Evolutionary conservation across 345 rosid genomes (phyloP), one percentile per base, ranked within the genome.

Genomic region (Streptanthus diversifolius): DNA sequence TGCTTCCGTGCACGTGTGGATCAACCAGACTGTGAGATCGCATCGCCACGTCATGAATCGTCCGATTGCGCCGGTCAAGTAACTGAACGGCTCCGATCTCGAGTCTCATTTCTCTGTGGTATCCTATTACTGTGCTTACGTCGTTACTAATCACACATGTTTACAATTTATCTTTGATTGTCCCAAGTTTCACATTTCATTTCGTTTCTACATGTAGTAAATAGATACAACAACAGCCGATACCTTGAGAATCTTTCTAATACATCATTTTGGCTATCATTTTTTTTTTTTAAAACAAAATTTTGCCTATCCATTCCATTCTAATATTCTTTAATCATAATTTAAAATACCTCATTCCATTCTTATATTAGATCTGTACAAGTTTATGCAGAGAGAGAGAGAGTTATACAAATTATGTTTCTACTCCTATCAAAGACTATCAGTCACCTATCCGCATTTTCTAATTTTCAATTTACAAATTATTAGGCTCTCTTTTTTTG

Each of bases 1-100:
- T 52, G 55, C 49, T 33, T 52, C 11, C 40, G 10, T 68, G 70
- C 79, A 75, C 74, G 70, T 68, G 74, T 75, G 73, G 68, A 68
- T 75, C 51, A 52, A 61, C 11, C 64, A 33, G 33, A 24, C 57
- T 68, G 32, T 61, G 56, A 25, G 58, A 75, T 64, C 56, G 57
- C 48, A 63, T 55, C 48, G 48, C 30, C 48, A 65, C 51, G 71
- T 73, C 77, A 63, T 53, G 56, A 53, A 27, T 53, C 76, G 55
- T 32, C 77, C 47, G 70, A 41, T 68, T 68, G 45, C 43, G 10
- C 74, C 69, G 49, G 79, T 68, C 64, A 41, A 15, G 41, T 68
- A 58, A 58, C 39, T 1, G 47, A 43, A 59, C 55, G 73, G 68
- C 48, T 60, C 63, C 3, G 68, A 68, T 67, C 39, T 19, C 5